A percentile compares a stretch with the other conserved stretches of the same genome.
These are phyloP conservation scores for Carex sylvatica DNA, from an alignment of 202 grass and related monocot genomes.

Conservation along the genomic window DNA sequence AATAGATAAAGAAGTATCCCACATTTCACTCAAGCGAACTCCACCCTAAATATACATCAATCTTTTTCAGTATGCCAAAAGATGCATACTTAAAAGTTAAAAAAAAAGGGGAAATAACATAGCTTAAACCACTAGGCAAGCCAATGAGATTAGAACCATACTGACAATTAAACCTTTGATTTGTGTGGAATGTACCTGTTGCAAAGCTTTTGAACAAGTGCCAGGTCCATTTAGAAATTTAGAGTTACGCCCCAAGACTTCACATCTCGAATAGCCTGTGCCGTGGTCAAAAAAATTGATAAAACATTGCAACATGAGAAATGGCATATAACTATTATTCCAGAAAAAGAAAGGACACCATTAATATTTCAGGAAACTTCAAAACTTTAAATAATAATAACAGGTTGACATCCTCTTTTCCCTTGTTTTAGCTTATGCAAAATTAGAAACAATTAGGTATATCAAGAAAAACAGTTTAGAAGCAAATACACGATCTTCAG, in stretches of 20 bases:
- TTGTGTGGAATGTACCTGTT: conserved; percentile 45
- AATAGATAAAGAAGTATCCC: not conserved
- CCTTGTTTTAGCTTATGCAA: not conserved
- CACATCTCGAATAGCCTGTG: conserved; percentile 84
- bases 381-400: not conserved
- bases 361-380: not conserved
- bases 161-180: not conserved
- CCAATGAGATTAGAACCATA: conserved; percentile 1
- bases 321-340: not conserved
- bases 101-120: conserved; percentile 7
- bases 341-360: not conserved
- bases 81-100: not conserved
- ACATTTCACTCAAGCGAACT: not conserved
- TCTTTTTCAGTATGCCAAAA: not conserved
- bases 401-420: not conserved
- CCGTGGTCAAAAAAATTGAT: not conserved
- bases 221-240: conserved; percentile 71
- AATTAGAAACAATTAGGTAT: not conserved
- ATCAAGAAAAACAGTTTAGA: not conserved
- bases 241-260: conserved; percentile 72
- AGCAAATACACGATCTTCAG: not conserved
- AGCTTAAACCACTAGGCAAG: conserved; percentile 21
- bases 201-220: conserved; percentile 57
- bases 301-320: not conserved
- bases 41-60: not conserved